phyloP scores from a whole-genome alignment of 2,329 filamentous ascomycete species.

The Rachicladosporium sp. region DNA sequence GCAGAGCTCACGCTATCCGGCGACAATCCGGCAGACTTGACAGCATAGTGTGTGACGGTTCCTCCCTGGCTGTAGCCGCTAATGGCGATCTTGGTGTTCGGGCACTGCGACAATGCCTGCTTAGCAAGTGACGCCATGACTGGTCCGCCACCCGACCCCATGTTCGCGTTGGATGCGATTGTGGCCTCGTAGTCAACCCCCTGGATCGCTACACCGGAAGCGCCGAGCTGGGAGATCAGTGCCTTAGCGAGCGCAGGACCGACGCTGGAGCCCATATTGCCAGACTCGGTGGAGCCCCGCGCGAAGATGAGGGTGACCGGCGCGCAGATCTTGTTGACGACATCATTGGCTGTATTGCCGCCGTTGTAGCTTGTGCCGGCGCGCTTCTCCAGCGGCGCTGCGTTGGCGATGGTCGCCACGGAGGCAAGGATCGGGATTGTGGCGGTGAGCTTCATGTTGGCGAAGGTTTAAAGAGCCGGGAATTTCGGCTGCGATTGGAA shows the following conservation, averaged over 20 bases:
- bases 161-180: constrained; percentile 9
- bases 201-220: constrained; percentile 37
- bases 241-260: constrained; percentile 41
- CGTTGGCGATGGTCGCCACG: constrained; percentile 9
- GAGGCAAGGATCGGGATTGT: constrained; percentile 9
- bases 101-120: constrained; percentile 12
- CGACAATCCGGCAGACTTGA: constrained; percentile 6
- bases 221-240: constrained; percentile 30
- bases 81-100: constrained; percentile 16
- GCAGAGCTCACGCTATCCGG: constrained; percentile 9
- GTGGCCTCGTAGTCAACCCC: constrained; percentile 41
- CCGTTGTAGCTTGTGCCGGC: constrained; percentile 8
- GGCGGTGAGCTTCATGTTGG: constrained; percentile 9
- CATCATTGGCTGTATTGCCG: constrained; percentile 10
- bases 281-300: constrained; percentile 41
- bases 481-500: too few species aligned
- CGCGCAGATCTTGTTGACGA: constrained; percentile 23
- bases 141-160: constrained; percentile 11
- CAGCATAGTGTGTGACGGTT: constrained; percentile 13
- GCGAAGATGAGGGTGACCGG: constrained; percentile 43
- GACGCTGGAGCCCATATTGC: constrained; percentile 39
- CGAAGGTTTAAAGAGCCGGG: not conserved
- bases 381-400: constrained; percentile 8
- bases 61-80: constrained; percentile 18
- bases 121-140: constrained; percentile 12